Evolutionary conservation across 345 rosid genomes (phyloP).

Genomic region (Sonneratia alba): DNA sequence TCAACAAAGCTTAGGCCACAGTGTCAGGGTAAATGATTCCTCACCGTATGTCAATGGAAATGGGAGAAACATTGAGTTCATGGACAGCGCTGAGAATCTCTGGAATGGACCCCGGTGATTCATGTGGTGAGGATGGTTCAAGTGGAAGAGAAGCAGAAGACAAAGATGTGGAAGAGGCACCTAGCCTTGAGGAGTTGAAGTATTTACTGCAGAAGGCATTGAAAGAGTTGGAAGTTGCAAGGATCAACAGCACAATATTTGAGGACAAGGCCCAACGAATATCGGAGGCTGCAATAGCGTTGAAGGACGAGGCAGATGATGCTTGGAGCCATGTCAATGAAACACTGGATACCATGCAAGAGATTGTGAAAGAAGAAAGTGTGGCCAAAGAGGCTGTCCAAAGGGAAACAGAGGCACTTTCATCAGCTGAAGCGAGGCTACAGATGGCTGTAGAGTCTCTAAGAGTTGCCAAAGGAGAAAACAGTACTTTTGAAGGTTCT

Average conservation of each 20-base stretch:
- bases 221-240: conserved; percentile 68
- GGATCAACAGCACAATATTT: conserved; percentile 60
- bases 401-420: conserved; percentile 67
- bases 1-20: conserved; percentile 22
- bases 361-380: conserved; percentile 50
- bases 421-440: conserved; percentile 80
- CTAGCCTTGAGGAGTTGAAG: conserved; percentile 48
- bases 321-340: conserved; percentile 57
- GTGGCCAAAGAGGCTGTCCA: conserved; percentile 66
- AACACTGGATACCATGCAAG: conserved; percentile 47
- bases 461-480: conserved; percentile 26
- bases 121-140: conserved; percentile 15
- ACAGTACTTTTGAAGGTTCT: conserved; percentile 21
- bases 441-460: conserved; percentile 51
- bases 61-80: conserved; percentile 35
- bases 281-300: conserved; percentile 75
- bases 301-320: conserved; percentile 62
- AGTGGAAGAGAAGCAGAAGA: conserved; percentile 28
- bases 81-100: conserved; percentile 25
- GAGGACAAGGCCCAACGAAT: conserved; percentile 85
- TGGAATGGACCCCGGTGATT: conserved; percentile 16
- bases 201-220: conserved; percentile 47
- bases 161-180: conserved; percentile 25
- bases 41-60: conserved; percentile 47
- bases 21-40: conserved; percentile 65